Conservation (phyloP, 2,329 filamentous ascomycete genomes). For the Teratosphaeria zuluensis region DNA sequence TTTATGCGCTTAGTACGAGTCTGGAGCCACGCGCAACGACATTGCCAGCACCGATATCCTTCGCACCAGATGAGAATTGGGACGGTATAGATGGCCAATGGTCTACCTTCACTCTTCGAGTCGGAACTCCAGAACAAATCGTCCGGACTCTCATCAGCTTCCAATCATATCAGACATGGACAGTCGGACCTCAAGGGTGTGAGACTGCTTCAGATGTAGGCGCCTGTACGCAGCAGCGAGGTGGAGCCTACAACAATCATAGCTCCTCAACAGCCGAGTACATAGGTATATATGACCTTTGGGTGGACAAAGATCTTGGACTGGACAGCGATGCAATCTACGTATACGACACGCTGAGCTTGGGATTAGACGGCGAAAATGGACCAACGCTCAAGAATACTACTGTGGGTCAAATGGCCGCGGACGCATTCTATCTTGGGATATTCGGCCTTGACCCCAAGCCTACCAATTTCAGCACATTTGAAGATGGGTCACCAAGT, state of each 20-base stretch:
- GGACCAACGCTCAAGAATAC: constrained; percentile 34
- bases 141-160: constrained; percentile 56
- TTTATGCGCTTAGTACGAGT: constrained; percentile 3
- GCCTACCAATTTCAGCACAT: constrained; percentile 42
- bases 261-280: constrained; percentile 41
- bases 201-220: constrained; percentile 22
- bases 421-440: constrained; percentile 36
- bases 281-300: constrained; percentile 52
- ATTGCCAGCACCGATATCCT: constrained; percentile 17
- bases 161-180: constrained; percentile 57
- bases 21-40: constrained; percentile 8
- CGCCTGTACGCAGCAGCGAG: constrained; percentile 46
- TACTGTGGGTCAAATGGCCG: constrained; percentile 32
- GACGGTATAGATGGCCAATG: constrained; percentile 59
- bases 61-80: constrained; percentile 28
- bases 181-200: constrained; percentile 51
- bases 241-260: constrained; percentile 46
- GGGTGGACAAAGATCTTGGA: constrained; percentile 47
- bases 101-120: constrained; percentile 57
- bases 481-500: constrained; percentile 44
- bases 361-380: constrained; percentile 30
- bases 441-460: constrained; percentile 40
- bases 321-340: constrained; percentile 51
- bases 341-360: constrained; percentile 42
- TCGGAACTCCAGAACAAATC: constrained; percentile 44